phyloP scores from a whole-genome alignment of 2,329 filamentous ascomycete genomes.

The Fonsecaea erecta region DNA sequence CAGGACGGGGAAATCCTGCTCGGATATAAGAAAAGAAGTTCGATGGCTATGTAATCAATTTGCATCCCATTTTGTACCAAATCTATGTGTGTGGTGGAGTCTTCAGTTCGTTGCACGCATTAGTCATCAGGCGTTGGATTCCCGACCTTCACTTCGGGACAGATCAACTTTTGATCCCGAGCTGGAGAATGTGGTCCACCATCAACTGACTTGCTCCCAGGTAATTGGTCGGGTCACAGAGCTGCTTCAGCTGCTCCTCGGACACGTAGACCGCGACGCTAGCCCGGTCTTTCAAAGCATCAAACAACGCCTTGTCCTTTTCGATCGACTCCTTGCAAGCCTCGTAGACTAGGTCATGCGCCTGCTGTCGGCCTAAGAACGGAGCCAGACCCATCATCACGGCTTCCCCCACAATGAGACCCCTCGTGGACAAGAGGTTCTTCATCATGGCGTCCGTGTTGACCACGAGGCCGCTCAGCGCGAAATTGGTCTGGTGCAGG shows the following conservation, averaged over 20 bases:
- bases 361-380: constrained; percentile 57
- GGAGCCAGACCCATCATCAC: constrained; percentile 66
- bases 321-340: constrained; percentile 59
- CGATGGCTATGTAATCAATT: background rate
- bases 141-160: background rate
- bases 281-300: constrained; percentile 47
- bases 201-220: constrained; percentile 38
- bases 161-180: background rate
- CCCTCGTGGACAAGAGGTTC: constrained; percentile 58
- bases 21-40: background rate
- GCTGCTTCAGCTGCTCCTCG: constrained; percentile 54
- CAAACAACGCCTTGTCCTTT: constrained; percentile 48
- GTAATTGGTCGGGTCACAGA: constrained; percentile 61
- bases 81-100: background rate
- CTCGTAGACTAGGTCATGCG: constrained; percentile 62
- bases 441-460: constrained; percentile 55
- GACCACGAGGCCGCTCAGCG: constrained; percentile 57
- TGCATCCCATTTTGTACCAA: too few relatives aligned
- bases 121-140: background rate
- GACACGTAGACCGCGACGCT: constrained; percentile 52
- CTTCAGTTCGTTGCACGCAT: background rate
- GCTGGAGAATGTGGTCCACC: constrained; percentile 31
- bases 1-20: background rate
- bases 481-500: constrained; percentile 60
- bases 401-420: constrained; percentile 62